Base-by-base conservation (phyloP, 176 grass and related monocot species). In the Saccharum officinarum region DNA sequence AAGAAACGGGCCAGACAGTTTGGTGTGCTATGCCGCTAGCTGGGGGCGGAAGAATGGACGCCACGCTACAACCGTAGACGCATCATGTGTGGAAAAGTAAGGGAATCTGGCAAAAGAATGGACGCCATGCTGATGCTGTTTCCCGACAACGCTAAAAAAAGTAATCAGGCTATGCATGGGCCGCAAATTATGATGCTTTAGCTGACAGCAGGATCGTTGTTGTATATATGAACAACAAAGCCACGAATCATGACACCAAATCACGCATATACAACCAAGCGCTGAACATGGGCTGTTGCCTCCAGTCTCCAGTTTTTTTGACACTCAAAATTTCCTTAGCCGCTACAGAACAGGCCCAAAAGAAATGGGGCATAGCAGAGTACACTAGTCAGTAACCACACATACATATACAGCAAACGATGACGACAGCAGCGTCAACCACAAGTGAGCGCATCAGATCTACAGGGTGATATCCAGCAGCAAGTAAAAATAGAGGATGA, bases 371-470 rank as follows among this genome's bases (percentile, higher is more conserved):
- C 36, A 79, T 39, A 60, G 74, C 80, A 75, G 69, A 13, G 84
- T 49, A 55, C 73, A 72, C 73, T 36, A 82, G 78, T 82, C 36
- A 73, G 31, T 3, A 76, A 26, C 3, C 76, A 41, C 81, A 33
- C 23, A 47, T 10, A 22, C 30, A 47, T 18, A 50, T 40, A 47
- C 82, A 46, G 47, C 40, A 82, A 7, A 12, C 46, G 33, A 28
- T 7, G 33, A 71, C 47, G 47, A 26, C 36, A 80, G 71, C 80
- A 8, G 12, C 89, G 13, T 23, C 76, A 52, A 69, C 61, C 47
- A 63, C 55, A 52, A 42, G 81, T 34, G 72, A 31, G 72, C 14
- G 81, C 62, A 87, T 87, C 77, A 76, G 81, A 87, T 84, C 70
- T 91, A 87, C 50, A 17, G 2, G 76, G 60, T 31, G 61, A 31